These are phyloP conservation scores for Collybia mongolica DNA, from an alignment of 768 basidiomycete species.

Conservation along the genomic window DNA sequence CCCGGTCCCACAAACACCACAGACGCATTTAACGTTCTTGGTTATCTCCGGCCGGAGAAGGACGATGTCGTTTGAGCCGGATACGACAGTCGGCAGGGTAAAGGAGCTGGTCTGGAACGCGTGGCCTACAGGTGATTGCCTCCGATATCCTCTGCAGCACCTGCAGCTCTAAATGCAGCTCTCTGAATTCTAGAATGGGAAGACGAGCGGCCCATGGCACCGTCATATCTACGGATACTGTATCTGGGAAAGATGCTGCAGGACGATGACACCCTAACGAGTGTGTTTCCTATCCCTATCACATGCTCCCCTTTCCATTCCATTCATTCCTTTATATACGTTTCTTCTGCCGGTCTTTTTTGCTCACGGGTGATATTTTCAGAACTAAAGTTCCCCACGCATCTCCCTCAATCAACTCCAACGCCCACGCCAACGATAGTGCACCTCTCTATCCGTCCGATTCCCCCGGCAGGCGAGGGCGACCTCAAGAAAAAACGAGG, in stretches of 20 bases:
- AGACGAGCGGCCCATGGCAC: slow-evolving; percentile 75
- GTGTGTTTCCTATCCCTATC: slow-evolving; percentile 36
- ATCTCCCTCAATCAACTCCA: slow-evolving; percentile 26
- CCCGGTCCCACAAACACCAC: slow-evolving; percentile 55
- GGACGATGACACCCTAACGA: slow-evolving; percentile 73
- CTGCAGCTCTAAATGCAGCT: background rate
- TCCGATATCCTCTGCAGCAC: background rate
- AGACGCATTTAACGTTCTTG: slow-evolving; percentile 68
- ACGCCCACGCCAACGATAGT: slow-evolving; percentile 61
- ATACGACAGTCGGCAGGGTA: slow-evolving; percentile 71
- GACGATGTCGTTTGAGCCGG: slow-evolving; percentile 74
- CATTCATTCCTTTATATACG: background rate
- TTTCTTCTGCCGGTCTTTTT: background rate
- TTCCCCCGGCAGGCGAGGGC: slow-evolving; percentile 47
- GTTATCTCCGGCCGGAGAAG: slow-evolving; percentile 67
- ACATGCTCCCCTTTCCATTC: background rate
- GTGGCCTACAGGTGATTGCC: slow-evolving; percentile 66
- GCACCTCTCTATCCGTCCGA: slow-evolving; percentile 70
- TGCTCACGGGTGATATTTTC: background rate
- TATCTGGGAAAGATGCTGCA: slow-evolving; percentile 81
- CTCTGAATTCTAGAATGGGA: slow-evolving; percentile 60
- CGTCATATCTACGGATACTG: slow-evolving; percentile 72
- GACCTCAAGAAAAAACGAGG: slow-evolving; percentile 55
- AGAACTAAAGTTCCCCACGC: slow-evolving; percentile 41
- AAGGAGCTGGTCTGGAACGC: slow-evolving; percentile 85